Base-by-base conservation (phyloP, 257 asterid genomes). In the Solanum habrochaites region DNA sequence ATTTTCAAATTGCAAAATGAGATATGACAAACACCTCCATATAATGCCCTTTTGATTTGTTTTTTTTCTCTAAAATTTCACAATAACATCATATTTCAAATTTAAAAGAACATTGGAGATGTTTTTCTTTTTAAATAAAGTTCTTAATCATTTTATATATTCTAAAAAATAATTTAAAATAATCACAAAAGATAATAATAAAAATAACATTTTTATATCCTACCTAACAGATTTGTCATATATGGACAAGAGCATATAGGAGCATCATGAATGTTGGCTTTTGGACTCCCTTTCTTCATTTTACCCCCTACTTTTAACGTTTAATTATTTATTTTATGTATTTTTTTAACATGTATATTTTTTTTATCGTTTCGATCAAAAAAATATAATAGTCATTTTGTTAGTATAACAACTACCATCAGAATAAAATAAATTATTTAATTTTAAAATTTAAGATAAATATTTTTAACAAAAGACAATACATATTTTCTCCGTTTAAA, bases 401-500 rank as follows among this genome's bases (percentile, higher is more conserved):
- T 52, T 18, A n/a, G 16, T 52, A 16, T 0, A 52, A 52, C 62
- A 52, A 52, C n/a, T 20, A 56, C 64, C 64, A 7, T 18, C 64
- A 56, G 64, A 56, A 56, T 56, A 56, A 52, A 52, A 52, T 49
- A 49, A 47, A 14, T 14, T 47, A 47, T 47, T 47, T 47, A 47
- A 47, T 45, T 47, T 47, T 47, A 47, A 47, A 47, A 15, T 49
- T 49, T 49, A 15, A 4, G 20, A 4, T 47, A 14, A 47, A 2
- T 2, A 6, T 52, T 52, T 52, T 52, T 52, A 52, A 52, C n/a
- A 52, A 2, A 18, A 52, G 62, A 52, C n/a, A 0, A 52, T 18
- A 52, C 4, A 52, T 62, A 32, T 0, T 32, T 0, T 4, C 5
- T 32, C 35, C 5, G 5, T 32, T 32, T 32, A 1, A 32, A 4